These are phyloP conservation scores for Onygenales sp. DNA, from an alignment of 2,329 filamentous ascomycete genomes.

Conservation along the genomic window DNA sequence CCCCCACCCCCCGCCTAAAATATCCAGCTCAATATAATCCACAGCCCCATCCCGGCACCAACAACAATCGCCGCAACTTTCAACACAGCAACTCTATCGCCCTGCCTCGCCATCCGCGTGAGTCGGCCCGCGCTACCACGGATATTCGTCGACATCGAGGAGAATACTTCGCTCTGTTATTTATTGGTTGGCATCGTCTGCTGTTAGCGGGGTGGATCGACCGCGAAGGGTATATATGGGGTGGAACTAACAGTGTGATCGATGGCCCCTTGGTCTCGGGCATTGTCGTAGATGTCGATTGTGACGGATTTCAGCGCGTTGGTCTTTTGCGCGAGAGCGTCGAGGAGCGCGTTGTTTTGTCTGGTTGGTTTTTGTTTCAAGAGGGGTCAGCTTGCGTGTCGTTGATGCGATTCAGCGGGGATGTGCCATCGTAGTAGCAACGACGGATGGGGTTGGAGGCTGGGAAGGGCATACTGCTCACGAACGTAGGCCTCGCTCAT, in stretches of 20 bases:
- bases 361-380: conserved; percentile 24
- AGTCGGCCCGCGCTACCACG: conserved; percentile 76
- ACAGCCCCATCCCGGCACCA: conserved; percentile 62
- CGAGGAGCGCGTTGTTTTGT: conserved; percentile 91
- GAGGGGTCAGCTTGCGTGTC: not conserved
- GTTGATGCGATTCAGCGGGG: not conserved
- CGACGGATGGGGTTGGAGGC: not conserved
- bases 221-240: not conserved
- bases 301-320: conserved; percentile 87
- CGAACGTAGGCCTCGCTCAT: conserved; percentile 74
- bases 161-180: conserved; percentile 74
- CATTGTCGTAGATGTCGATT: conserved; percentile 96
- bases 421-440: not conserved
- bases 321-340: conserved; percentile 84
- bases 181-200: not conserved
- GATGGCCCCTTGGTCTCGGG: conserved; percentile 76
- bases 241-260: conserved; percentile 63
- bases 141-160: conserved; percentile 69
- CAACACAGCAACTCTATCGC: conserved; percentile 83
- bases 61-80: conserved; percentile 81
- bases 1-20: conserved; percentile 27
- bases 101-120: conserved; percentile 80
- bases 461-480: conserved; percentile 45
- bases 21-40: conserved; percentile 59
- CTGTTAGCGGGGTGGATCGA: not conserved